These are phyloP conservation scores for Osmanthus fragrans DNA, from an alignment of 257 asterid genomes.

Conservation along the genomic window DNA sequence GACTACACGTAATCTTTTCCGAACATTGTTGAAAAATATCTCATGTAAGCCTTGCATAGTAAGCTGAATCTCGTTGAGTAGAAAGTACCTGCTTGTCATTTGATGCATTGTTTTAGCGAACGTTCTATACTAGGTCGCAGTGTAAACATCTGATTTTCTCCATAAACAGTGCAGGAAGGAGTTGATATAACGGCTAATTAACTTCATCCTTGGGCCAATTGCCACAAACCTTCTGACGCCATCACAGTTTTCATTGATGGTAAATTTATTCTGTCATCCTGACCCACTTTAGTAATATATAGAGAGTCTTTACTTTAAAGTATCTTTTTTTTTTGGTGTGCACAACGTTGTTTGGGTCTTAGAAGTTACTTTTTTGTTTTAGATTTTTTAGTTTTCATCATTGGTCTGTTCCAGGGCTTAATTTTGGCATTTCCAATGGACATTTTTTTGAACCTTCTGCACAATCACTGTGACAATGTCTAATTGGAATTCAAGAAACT, in stretches of 20 bases:
- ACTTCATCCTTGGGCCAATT: constrained; percentile 75
- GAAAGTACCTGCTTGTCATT: not conserved
- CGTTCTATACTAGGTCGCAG: not conserved
- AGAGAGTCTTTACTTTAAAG: not conserved
- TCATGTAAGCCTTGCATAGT: not conserved
- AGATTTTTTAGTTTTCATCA: not conserved
- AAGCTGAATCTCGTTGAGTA: not conserved
- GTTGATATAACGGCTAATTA: constrained; percentile 76
- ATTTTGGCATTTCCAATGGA: not conserved
- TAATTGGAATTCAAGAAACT: no score
- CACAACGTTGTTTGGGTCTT: not conserved
- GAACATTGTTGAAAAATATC: no score
- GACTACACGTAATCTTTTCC: no score
- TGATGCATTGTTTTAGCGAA: not conserved
- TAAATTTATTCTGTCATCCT: constrained; percentile 26
- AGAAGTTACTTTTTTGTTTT: not conserved
- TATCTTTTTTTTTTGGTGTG: not conserved
- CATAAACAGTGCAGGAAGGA: constrained; percentile 68
- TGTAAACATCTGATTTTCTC: constrained; percentile 12
- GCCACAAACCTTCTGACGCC: constrained; percentile 70
- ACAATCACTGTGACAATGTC: no score
- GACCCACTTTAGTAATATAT: not conserved
- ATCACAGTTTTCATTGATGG: constrained; percentile 48
- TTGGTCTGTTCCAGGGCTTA: not conserved
- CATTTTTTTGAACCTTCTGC: not conserved